Evolutionary conservation across 768 basidiomycete species (phyloP).

Genomic region (Termitomyces sp.): DNA sequence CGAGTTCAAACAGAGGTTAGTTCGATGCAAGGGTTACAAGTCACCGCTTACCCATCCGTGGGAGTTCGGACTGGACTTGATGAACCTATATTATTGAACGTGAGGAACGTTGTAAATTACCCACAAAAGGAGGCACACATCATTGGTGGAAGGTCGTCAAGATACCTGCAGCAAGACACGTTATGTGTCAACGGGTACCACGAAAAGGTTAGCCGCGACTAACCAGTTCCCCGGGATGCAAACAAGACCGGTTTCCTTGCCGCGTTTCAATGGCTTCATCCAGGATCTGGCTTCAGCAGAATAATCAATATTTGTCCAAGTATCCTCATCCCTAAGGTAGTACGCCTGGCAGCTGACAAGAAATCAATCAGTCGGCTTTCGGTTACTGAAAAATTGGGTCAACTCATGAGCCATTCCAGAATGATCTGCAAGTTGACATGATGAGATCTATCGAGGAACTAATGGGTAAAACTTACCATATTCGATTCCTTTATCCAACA

Average conservation of each 20-base stretch:
- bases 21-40: neutral
- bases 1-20: too few relatives aligned
- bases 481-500: slow-evolving; percentile 71
- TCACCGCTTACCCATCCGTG: slow-evolving; percentile 57
- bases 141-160: slow-evolving; percentile 75
- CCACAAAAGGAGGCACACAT: slow-evolving; percentile 36
- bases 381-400: neutral
- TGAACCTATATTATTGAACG: slow-evolving; percentile 47
- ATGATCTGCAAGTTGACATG: neutral
- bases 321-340: slow-evolving; percentile 64
- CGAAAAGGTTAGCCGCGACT: neutral
- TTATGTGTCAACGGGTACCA: too few relatives aligned
- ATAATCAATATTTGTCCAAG: slow-evolving; percentile 74
- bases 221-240: slow-evolving; percentile 72
- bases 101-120: neutral
- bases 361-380: neutral
- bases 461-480: slow-evolving; percentile 44
- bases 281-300: slow-evolving; percentile 52
- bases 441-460: neutral
- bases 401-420: slow-evolving; percentile 17
- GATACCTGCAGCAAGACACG: slow-evolving; percentile 36
- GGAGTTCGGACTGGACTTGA: slow-evolving; percentile 61
- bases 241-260: slow-evolving; percentile 56
- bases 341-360: slow-evolving; percentile 53
- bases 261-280: slow-evolving; percentile 71